phyloP scores from a whole-genome alignment of 495 filamentous ascomycete genomes.

The Xylaria cubensis region DNA sequence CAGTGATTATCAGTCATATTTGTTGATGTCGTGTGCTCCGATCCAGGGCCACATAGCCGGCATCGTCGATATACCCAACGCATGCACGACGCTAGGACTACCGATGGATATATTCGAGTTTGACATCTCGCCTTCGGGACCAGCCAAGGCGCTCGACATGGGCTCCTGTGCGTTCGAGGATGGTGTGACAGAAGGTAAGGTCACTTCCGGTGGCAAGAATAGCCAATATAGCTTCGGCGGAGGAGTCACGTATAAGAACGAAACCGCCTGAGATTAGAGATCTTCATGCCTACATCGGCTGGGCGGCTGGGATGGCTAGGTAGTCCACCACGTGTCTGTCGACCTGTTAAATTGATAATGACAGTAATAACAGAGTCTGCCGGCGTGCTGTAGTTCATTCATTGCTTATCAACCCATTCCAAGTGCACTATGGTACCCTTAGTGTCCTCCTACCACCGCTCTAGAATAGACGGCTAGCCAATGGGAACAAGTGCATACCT shows the following conservation, averaged over 20 bases:
- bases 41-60: slow-evolving; percentile 94
- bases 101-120: slow-evolving; percentile 98
- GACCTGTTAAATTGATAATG: not conserved
- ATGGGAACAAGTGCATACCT: not conserved
- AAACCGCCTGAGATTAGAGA: slow-evolving; percentile 6
- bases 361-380: not conserved
- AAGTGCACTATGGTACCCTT: not conserved
- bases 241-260: slow-evolving; percentile 55
- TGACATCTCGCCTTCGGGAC: slow-evolving; percentile 76
- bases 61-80: slow-evolving; percentile 83
- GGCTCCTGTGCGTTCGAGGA: slow-evolving; percentile 77
- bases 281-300: not conserved
- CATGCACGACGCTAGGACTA: slow-evolving; percentile 87
- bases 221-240: slow-evolving; percentile 57
- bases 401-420: not conserved
- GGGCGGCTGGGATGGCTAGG: not conserved
- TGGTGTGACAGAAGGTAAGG: slow-evolving; percentile 51
- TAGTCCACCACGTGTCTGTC: not conserved
- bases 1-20: slow-evolving; percentile 82
- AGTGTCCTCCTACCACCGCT: not conserved
- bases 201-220: slow-evolving; percentile 51
- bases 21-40: slow-evolving; percentile 87
- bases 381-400: not conserved
- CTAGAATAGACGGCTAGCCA: not conserved
- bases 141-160: slow-evolving; percentile 71